These are phyloP conservation scores for Piloderma croceum DNA, from an alignment of 768 basidiomycete species.

Conservation along the genomic window DNA sequence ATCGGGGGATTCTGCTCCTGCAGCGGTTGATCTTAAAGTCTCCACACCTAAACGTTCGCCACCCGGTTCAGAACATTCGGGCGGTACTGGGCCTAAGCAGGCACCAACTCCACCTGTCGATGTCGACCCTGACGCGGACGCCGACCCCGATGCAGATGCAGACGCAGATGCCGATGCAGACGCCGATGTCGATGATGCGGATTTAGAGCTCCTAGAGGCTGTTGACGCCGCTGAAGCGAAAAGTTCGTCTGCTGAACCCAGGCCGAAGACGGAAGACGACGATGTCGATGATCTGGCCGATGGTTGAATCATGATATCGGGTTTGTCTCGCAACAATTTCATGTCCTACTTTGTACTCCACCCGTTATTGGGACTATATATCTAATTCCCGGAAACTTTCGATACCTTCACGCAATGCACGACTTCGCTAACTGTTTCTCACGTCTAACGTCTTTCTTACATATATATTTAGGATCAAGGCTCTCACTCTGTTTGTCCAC, in stretches of 20 bases:
- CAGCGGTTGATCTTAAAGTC: neutral
- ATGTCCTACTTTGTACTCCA: too few relatives aligned
- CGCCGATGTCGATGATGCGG: slow-evolving; percentile 31
- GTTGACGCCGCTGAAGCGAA: slow-evolving; percentile 46
- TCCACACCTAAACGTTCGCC: neutral
- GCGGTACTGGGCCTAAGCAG: neutral
- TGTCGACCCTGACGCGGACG: slow-evolving; percentile 9
- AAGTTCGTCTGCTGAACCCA: slow-evolving; percentile 19
- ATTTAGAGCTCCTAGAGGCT: slow-evolving; percentile 46
- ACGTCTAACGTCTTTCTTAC: too few relatives aligned
- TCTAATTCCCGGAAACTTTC: too few relatives aligned
- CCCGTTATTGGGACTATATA: too few relatives aligned
- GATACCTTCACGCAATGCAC: too few relatives aligned
- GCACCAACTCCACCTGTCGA: slow-evolving; percentile 5
- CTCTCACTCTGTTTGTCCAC: too few relatives aligned
- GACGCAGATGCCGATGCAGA: slow-evolving; percentile 38
- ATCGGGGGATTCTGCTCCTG: neutral
- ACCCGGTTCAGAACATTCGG: neutral
- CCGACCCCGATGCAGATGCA: slow-evolving; percentile 28
- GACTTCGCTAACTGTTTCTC: too few relatives aligned
- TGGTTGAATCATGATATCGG: too few relatives aligned
- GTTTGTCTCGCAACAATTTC: too few relatives aligned
- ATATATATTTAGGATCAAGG: too few relatives aligned
- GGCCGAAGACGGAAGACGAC: slow-evolving; percentile 13
- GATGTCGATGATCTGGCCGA: too few relatives aligned